Evolutionary conservation across 176 grass and related monocot genomes (phyloP).

Genomic region (Oryza meyeriana): DNA sequence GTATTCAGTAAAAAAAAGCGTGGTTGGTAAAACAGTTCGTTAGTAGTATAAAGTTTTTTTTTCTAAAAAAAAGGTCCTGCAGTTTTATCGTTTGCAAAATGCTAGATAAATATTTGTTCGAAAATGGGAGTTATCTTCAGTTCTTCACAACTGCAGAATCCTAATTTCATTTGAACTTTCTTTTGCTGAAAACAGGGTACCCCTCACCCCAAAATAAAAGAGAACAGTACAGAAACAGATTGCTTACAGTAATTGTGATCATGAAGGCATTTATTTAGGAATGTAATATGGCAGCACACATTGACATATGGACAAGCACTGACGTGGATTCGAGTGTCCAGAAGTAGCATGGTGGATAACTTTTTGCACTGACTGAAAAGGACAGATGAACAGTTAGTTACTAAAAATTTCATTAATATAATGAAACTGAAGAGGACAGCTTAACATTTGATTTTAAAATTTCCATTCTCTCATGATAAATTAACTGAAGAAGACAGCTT

Average conservation of each 20-base stretch:
- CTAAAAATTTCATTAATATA: conserved; percentile 6
- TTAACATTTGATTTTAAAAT: conserved; percentile 23
- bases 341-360: conserved; percentile 20
- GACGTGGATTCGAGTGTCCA: not conserved
- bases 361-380: conserved; percentile 1
- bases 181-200: not conserved
- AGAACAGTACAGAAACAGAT: not conserved
- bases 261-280: conserved; percentile 4
- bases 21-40: not conserved
- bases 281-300: conserved; percentile 10
- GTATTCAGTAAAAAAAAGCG: not conserved
- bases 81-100: not conserved
- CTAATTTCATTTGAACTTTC: not conserved
- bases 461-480: not conserved
- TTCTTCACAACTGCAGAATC: not conserved
- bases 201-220: not conserved
- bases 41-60: not conserved
- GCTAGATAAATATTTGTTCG: not conserved
- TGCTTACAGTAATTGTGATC: conserved; percentile 10
- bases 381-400: conserved; percentile 20
- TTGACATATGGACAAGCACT: not conserved
- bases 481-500: conserved; percentile 23
- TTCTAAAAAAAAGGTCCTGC: not conserved
- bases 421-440: conserved; percentile 32
- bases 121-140: not conserved